phyloP scores from a whole-genome alignment of 805 yeast species.

The Monosporozyma unispora region DNA sequence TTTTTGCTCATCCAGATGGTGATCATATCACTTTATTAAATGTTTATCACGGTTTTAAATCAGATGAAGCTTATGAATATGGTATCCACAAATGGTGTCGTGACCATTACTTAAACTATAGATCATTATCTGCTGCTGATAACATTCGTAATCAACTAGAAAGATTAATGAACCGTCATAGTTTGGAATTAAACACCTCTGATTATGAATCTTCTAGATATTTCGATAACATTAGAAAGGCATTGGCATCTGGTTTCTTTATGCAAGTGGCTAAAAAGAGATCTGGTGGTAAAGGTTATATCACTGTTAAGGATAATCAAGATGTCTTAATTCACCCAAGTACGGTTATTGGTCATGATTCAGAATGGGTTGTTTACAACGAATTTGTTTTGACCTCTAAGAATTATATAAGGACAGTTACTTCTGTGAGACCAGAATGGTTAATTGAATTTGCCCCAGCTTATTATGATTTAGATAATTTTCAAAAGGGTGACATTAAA shows the following conservation, averaged over 20 bases:
- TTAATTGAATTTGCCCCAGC: constrained; percentile 66
- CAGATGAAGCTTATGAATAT: constrained; percentile 58
- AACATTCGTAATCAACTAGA: constrained; percentile 77
- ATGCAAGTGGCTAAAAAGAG: constrained; percentile 96
- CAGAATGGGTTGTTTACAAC: constrained; percentile 90
- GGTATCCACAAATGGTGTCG: constrained; percentile 83
- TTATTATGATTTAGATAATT: constrained; percentile 55
- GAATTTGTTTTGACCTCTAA: constrained; percentile 91
- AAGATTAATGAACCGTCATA: constrained; percentile 74
- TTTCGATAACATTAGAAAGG: constrained; percentile 73
- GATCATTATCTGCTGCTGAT: constrained; percentile 80
- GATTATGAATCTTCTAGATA: constrained; percentile 58
- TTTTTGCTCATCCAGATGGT: constrained; percentile 89
- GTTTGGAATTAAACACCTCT: constrained; percentile 62
- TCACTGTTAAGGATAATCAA: constrained; percentile 92
- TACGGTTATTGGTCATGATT: constrained; percentile 78
- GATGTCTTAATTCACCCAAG: constrained; percentile 92
- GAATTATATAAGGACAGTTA: constrained; percentile 90
- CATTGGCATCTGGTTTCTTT: constrained; percentile 86
- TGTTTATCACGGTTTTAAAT: constrained; percentile 75
- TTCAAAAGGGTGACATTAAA: constrained; percentile 63
- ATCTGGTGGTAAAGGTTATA: constrained; percentile 71
- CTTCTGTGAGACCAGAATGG: constrained; percentile 88
- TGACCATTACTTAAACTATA: constrained; percentile 73
- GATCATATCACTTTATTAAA: constrained; percentile 88